Percentiles rank a stretch among this genome's conserved stretches.
Conservation (phyloP, 305 asterid species). For the Salvia sclarea region DNA sequence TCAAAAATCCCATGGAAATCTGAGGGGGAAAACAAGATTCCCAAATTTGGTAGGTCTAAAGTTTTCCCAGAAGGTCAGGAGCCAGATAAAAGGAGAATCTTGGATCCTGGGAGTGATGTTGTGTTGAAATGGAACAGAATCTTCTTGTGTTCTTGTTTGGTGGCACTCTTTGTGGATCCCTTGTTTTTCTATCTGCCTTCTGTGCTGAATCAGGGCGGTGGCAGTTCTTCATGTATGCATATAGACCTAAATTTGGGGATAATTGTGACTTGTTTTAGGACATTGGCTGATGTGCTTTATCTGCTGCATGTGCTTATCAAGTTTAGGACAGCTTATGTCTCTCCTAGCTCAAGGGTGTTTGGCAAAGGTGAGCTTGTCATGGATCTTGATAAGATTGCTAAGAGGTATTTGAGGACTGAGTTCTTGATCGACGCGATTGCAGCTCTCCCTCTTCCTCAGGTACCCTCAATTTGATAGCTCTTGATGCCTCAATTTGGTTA, state of each 20-base stretch:
- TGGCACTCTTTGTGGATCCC: conserved; percentile 74
- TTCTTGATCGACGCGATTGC: conserved; percentile 65
- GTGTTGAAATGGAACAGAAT: conserved; percentile 68
- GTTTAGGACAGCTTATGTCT: conserved; percentile 70
- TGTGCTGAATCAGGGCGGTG: conserved; percentile 39
- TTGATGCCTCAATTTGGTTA: background rate
- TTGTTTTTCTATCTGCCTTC: conserved; percentile 71
- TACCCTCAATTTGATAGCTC: conserved; percentile 28
- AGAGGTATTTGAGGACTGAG: conserved; percentile 56
- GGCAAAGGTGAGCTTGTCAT: conserved; percentile 81
- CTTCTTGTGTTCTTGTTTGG: conserved; percentile 65
- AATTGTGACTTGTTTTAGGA: conserved; percentile 58
- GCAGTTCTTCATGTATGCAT: conserved; percentile 59
- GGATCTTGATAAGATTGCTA: conserved; percentile 57
- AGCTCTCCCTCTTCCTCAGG: conserved; percentile 85
- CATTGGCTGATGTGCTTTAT: conserved; percentile 63
- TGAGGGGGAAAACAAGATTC: conserved; percentile 44
- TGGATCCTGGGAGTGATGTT: conserved; percentile 73
- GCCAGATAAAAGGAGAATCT: conserved; percentile 42
- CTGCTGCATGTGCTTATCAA: conserved; percentile 53
- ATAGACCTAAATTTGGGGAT: conserved; percentile 64
- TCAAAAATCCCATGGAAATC: conserved; percentile 37
- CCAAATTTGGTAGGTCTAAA: conserved; percentile 55
- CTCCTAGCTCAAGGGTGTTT: conserved; percentile 75
- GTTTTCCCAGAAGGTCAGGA: conserved; percentile 62